phyloP scores from a whole-genome alignment of 345 rosid genomes.

The Draba incana region DNA sequence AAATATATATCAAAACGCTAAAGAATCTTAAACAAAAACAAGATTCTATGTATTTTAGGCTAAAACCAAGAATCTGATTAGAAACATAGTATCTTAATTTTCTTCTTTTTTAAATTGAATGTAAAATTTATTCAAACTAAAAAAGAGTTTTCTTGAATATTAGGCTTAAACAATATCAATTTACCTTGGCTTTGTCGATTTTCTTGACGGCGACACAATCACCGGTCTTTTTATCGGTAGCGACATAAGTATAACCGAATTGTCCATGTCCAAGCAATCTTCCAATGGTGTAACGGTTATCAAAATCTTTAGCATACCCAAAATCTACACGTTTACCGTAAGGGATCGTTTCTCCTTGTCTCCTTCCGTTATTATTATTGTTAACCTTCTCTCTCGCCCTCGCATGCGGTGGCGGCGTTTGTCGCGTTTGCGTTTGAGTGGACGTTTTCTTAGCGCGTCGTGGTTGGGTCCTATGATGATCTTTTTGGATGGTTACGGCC shows the following conservation, averaged over 20 bases:
- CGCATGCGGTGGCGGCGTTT: constrained; percentile 35
- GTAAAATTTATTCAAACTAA: too few species aligned
- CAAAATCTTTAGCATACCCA: constrained; percentile 82
- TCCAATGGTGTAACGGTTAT: constrained; percentile 64
- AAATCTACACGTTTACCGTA: constrained; percentile 78
- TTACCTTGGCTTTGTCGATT: constrained; percentile 85
- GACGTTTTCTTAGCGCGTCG: constrained; percentile 41
- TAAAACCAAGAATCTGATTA: background rate
- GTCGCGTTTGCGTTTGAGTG: constrained; percentile 9
- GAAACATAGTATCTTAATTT: background rate
- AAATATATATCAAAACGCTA: too few species aligned
- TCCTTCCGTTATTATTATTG: constrained; percentile 26
- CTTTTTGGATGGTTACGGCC: constrained; percentile 39
- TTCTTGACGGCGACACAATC: constrained; percentile 89
- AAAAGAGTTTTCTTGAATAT: too few species aligned
- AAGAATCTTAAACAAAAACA: too few species aligned
- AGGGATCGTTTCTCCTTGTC: constrained; percentile 49
- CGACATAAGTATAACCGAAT: constrained; percentile 89
- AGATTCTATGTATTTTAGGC: too few species aligned
- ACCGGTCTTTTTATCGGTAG: constrained; percentile 63
- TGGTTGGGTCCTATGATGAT: constrained; percentile 35
- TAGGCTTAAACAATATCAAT: background rate
- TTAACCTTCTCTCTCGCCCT: constrained; percentile 32
- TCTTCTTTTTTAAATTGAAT: background rate
- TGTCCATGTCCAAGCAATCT: constrained; percentile 89